Evolutionary conservation across 768 basidiomycete species (phyloP).

Genomic region (Sporobolomyces phaffii): DNA sequence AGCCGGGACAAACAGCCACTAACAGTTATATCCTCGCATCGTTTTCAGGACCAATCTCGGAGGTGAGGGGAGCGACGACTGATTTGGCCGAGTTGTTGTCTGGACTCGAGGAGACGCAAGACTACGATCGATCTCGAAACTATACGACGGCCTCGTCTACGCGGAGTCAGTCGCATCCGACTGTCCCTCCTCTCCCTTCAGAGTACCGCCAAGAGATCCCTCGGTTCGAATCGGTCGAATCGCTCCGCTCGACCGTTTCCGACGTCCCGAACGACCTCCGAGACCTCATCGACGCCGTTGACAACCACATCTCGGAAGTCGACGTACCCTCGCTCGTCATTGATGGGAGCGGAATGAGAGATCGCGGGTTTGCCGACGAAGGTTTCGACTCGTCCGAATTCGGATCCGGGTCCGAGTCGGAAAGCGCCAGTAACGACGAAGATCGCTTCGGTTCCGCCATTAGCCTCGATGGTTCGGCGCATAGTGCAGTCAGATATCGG

Average conservation of each 20-base stretch:
- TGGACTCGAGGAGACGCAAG: constrained; percentile 18
- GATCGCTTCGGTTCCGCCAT: neutral
- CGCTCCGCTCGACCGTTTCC: constrained; percentile 25
- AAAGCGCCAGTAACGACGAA: neutral
- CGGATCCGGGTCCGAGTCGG: neutral
- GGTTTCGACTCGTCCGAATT: neutral
- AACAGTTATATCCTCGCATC: no score
- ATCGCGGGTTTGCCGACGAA: constrained; percentile 22
- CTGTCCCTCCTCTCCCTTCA: constrained; percentile 10
- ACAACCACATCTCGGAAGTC: constrained; percentile 32
- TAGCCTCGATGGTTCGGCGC: no score
- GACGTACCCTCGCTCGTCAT: neutral
- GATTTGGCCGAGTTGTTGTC: constrained; percentile 33
- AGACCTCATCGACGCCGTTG: constrained; percentile 22
- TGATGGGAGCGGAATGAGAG: neutral
- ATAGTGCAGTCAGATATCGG: no score
- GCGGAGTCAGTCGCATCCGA: neutral
- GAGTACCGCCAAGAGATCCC: neutral
- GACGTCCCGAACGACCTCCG: constrained; percentile 29
- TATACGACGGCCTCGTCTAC: neutral
- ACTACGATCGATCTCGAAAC: neutral
- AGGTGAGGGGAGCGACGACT: constrained; percentile 25
- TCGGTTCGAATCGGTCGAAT: constrained; percentile 24
- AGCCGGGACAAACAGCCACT: no score
- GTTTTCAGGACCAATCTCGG: constrained; percentile 6